Evolutionary conservation across 148 eudicot genomes (phyloP).

Genomic region (Chenopodium suecicum): DNA sequence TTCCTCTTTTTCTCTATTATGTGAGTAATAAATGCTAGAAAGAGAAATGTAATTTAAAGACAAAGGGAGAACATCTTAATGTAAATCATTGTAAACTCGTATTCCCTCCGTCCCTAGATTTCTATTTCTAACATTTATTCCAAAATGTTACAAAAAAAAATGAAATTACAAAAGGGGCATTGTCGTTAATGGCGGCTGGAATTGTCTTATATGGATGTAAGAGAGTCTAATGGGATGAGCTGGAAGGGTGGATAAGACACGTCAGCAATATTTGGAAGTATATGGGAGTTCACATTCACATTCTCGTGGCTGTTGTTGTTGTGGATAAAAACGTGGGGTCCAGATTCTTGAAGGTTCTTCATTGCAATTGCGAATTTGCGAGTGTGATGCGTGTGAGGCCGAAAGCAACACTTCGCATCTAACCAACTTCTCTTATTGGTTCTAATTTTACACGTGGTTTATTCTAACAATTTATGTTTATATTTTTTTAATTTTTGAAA

Average conservation of each 20-base stretch:
- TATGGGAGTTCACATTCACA: too few species aligned
- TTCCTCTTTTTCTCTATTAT: too few species aligned
- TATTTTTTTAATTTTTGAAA: neutral
- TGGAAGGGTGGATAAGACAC: neutral
- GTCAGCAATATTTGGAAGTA: neutral
- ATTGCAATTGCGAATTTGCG: neutral
- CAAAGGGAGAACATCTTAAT: too few species aligned
- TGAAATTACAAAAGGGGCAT: neutral
- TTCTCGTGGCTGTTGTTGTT: neutral
- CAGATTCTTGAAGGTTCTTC: slow-evolving; percentile 21
- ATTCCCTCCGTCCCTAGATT: too few species aligned
- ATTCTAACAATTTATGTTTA: neutral
- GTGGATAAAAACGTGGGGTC: slow-evolving; percentile 13
- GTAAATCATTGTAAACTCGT: too few species aligned
- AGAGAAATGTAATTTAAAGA: too few species aligned
- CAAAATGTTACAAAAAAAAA: too few species aligned
- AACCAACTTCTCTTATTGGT: slow-evolving; percentile 14
- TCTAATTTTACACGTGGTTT: slow-evolving; percentile 15
- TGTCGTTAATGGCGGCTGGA: neutral
- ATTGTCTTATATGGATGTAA: neutral
- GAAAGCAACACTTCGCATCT: slow-evolving; percentile 8
- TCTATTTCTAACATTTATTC: too few species aligned
- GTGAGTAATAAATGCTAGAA: too few species aligned
- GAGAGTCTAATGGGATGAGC: neutral
- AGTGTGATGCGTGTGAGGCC: neutral